Base-by-base conservation (phyloP, 495 filamentous ascomycete genomes). In the Glonium stellatum region DNA sequence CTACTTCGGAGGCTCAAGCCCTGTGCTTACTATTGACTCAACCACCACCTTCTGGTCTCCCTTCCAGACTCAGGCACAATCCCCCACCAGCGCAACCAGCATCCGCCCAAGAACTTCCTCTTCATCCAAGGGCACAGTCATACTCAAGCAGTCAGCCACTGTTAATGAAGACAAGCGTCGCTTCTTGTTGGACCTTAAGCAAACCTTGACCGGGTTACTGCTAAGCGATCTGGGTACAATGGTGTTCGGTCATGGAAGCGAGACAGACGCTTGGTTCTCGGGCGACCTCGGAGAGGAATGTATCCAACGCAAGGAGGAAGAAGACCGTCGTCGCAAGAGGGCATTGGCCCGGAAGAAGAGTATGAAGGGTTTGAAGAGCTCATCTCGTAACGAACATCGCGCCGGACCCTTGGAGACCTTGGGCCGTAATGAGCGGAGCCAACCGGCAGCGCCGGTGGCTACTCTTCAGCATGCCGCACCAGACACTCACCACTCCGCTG, bases 191-290 rank as follows among this genome's bases (percentile, higher is more conserved):
- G 86, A 89, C 15, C 75, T 96, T 35, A 85, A 85, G 67, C 88
- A 90, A 67, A 87, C 84, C 0, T 73, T 97, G 55, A 90, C 86
- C 13, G 90, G 90, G 63, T 76, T 98, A 31, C 78, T 98, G 9
- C 75, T 97, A 35, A 97, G 92, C 60, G 93, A 98, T 72, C 78
- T 98, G 15, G 89, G 90, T 9, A 88, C 85, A 47, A 81, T 87
- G 9, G 86, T 96, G 13, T 96, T 92, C 74, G 82, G 85, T 35
- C 83, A 85, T 60, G 87, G 93, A 13, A 92, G 89, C 62, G 93
- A 98, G 75, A 98, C 92, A 15, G 93, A 97, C 65, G 82, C 79
- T 23, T 97, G 92, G 89, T 92, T 96, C 69, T 80, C 82, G 5
- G 83, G 85, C 61, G 82, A 80, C 19, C 70, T 95, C 3, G 85